A percentile compares a stretch with the other conserved stretches of the same genome.
Evolutionary conservation across 306 rosid genomes (phyloP).

Genomic region (Acacia melanoxylon): DNA sequence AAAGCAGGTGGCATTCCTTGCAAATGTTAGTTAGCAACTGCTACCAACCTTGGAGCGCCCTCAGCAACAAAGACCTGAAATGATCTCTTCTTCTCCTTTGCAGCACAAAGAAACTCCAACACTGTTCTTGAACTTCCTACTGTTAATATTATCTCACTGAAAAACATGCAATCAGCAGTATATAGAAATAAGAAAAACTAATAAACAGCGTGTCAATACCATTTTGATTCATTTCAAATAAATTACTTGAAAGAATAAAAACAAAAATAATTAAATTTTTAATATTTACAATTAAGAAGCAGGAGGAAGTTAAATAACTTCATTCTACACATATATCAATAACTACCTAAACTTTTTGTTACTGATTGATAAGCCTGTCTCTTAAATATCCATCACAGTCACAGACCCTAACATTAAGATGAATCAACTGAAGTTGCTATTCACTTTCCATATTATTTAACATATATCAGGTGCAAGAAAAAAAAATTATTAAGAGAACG

Average conservation of each 20-base stretch:
- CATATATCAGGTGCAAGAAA: neutral
- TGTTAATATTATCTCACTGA: slow-evolving; percentile 93
- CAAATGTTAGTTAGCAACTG: slow-evolving; percentile 26
- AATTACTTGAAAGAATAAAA: neutral
- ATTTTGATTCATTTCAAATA: neutral
- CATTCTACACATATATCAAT: neutral
- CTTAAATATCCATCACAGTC: neutral
- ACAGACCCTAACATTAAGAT: slow-evolving; percentile 24
- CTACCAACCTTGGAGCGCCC: slow-evolving; percentile 95
- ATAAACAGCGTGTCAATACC: neutral
- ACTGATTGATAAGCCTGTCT: neutral
- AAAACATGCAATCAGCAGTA: slow-evolving; percentile 36
- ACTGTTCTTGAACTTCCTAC: slow-evolving; percentile 96
- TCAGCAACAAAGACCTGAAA: slow-evolving; percentile 92
- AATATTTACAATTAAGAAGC: neutral
- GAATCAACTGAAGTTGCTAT: slow-evolving; percentile 3
- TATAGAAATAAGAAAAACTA: slow-evolving; percentile 21
- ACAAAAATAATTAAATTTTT: neutral
- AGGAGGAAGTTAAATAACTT: neutral
- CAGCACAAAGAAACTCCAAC: slow-evolving; percentile 90
- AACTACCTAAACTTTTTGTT: neutral
- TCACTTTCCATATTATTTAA: slow-evolving; percentile 6
- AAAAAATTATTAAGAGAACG: neutral
- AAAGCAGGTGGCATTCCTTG: neutral
- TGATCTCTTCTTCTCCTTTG: slow-evolving; percentile 93